Evolutionary conservation across 495 filamentous ascomycete genomes (phyloP), one percentile per base, ranked within the genome.

Genomic region (Xylaria intraflava): DNA sequence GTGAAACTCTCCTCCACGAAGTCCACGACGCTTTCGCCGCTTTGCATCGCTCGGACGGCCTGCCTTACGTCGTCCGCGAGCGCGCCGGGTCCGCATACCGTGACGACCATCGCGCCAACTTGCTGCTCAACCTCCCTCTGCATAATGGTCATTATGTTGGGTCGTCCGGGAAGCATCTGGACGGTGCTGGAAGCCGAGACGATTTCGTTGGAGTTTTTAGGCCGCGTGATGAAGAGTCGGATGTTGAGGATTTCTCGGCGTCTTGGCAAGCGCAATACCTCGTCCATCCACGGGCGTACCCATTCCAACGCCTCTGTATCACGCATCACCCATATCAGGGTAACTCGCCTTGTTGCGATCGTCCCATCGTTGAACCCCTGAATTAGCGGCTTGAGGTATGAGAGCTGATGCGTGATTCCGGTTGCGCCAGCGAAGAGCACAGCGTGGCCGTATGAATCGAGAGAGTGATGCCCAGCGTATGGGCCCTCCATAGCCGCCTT

Each of bases 371-470:
- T 80, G 70, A 82, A 88, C 11, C 83, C 85, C 20, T 82, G 71
- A 50, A 96, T 80, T 8, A 97, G 76, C 45, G 89, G 85, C 26
- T 84, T 86, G 30, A 96, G 74, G 64, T 90, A 91, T n/a, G 88
- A 87, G 20, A 97, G 81, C 66, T 93, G 88, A 67, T 96, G 91
- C 0, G 93, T 95, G 71, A 98, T 96, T 49, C 93, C 93, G 10
- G 90, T 86, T 50, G 92, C 89, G 54, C 90, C 93, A 41, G 90
- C 90, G 61, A 96, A 89, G 56, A 98, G 83, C 51, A 98, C 78
- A 35, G 84, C 82, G 36, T 90, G 90, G 41, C 93, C 90, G 70
- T 96, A 97, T 16, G 88, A 94, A 69, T 89, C 81, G 58, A 96
- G 84, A 39, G 79, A 80, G 64, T 94, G 85, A 64, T 86, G 80